Percentiles rank a stretch among this genome's conserved stretches.
Evolutionary conservation across 2,329 filamentous ascomycete genomes (phyloP).

Genomic region (Arthrobotrys entomopaga): DNA sequence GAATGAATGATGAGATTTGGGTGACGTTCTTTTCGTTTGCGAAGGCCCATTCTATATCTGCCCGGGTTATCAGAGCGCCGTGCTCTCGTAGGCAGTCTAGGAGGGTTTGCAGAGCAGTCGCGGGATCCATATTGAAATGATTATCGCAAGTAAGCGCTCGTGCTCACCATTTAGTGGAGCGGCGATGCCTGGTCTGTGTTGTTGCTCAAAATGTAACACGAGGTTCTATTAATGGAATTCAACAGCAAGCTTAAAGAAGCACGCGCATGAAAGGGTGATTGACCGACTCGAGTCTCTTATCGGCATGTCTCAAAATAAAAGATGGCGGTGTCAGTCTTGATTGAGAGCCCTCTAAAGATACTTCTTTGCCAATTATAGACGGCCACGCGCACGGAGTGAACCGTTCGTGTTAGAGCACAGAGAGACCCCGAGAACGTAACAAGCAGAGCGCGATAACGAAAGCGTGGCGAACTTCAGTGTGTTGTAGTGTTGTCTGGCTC

Average conservation of each 20-base stretch:
- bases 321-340: too few relatives aligned
- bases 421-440: background rate
- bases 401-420: too few relatives aligned
- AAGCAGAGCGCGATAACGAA: background rate
- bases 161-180: too few relatives aligned
- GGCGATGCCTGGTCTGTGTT: slow-evolving; percentile 24
- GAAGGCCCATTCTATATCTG: slow-evolving; percentile 66
- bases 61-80: slow-evolving; percentile 63
- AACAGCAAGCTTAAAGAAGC: too few relatives aligned
- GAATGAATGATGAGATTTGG: slow-evolving; percentile 64
- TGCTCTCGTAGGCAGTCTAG: slow-evolving; percentile 64
- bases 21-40: slow-evolving; percentile 63
- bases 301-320: too few relatives aligned
- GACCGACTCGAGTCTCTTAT: too few relatives aligned
- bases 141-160: too few relatives aligned
- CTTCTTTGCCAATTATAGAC: too few relatives aligned
- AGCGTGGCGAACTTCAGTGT: background rate
- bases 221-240: too few relatives aligned
- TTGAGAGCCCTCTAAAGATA: too few relatives aligned
- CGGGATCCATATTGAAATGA: slow-evolving; percentile 19
- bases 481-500: slow-evolving; percentile 19
- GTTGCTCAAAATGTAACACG: slow-evolving; percentile 44
- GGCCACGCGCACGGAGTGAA: background rate
- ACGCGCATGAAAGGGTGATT: too few relatives aligned
- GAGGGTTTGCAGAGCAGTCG: slow-evolving; percentile 61